A percentile compares a stretch with the other conserved stretches of the same genome.
These are phyloP conservation scores for Salix viminalis DNA, from an alignment of 345 rosid genomes.

Conservation along the genomic window DNA sequence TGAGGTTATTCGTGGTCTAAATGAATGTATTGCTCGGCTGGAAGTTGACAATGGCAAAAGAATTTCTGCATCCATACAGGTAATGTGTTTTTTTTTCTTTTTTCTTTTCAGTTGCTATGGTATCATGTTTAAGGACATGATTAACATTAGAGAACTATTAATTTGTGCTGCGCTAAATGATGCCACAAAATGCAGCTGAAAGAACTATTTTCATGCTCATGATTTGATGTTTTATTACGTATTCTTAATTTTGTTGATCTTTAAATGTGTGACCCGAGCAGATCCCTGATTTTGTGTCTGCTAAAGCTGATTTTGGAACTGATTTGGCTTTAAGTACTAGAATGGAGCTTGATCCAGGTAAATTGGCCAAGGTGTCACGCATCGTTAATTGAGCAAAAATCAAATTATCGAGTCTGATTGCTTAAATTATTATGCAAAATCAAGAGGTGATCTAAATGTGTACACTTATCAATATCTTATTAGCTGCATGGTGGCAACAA, in stretches of 20 bases:
- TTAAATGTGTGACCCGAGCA: constrained; percentile 12
- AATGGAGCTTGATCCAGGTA: constrained; percentile 86
- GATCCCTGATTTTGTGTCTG: constrained; percentile 81
- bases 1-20: constrained; percentile 76
- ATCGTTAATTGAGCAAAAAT: constrained; percentile 4
- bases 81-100: constrained; percentile 9
- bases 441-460: background rate
- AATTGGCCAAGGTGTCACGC: constrained; percentile 2
- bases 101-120: background rate
- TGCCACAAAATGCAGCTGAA: background rate
- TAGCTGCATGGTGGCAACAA: constrained; percentile 88
- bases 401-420: constrained; percentile 2
- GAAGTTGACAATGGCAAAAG: constrained; percentile 68
- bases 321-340: constrained; percentile 79
- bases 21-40: constrained; percentile 80
- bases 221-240: background rate
- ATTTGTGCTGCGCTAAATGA: background rate
- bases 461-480: constrained; percentile 1
- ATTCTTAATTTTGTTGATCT: background rate
- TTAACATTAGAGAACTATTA: background rate
- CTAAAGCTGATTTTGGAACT: constrained; percentile 69
- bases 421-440: background rate
- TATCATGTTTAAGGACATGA: background rate
- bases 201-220: background rate
- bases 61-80: constrained; percentile 89